Base-by-base conservation (phyloP, 768 basidiomycete genomes). In the Leccinum boreale region DNA sequence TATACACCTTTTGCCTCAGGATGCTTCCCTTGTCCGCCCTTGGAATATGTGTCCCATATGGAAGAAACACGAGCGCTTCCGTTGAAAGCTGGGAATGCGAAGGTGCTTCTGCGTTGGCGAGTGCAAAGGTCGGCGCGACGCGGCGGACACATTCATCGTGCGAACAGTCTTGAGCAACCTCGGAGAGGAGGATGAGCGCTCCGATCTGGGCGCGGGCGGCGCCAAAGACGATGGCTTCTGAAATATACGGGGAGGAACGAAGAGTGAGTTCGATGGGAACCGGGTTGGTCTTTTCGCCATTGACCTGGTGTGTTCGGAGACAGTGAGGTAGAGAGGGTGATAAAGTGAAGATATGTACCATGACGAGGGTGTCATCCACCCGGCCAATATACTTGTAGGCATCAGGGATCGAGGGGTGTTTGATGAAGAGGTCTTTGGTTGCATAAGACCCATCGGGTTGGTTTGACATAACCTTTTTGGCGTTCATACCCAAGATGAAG, bases 201-300 rank as follows among this genome's bases (percentile, higher is more conserved):
- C 83, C 82, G 7, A 77, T 72, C 53, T 84, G 82, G 7, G 81
- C 75, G 26, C 77, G 68, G 10, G 70, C 77, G 15, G 77, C 73
- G 11, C 83, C 83, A 44, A 85, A 84, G 51, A 85, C 77, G 61
- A 84, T 77, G 29, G 79, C 81, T 53, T 85, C 83, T 0, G 73
- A 67, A 17, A 46, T 46, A 39, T 39, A 39, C 17, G 80, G 76
- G 4, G 70, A 70, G 3, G 81, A 81, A 19, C 79, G 79, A 54
- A 84, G 77, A 19, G 74, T 70, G 39, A 81, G 73, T 61, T 83
- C 82, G 53, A 83, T 81, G 0, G 82, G 81, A 5, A 81, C 78
- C 5, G 81, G 81, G 59, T 82, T 82, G 10, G 80, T 82, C 71
- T 84, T 84, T 68, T 84, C 82, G 7, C 83, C 81, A 11, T 69